Base-by-base conservation (phyloP, 441 rosid genomes). In the Francoa sonchifolia region DNA sequence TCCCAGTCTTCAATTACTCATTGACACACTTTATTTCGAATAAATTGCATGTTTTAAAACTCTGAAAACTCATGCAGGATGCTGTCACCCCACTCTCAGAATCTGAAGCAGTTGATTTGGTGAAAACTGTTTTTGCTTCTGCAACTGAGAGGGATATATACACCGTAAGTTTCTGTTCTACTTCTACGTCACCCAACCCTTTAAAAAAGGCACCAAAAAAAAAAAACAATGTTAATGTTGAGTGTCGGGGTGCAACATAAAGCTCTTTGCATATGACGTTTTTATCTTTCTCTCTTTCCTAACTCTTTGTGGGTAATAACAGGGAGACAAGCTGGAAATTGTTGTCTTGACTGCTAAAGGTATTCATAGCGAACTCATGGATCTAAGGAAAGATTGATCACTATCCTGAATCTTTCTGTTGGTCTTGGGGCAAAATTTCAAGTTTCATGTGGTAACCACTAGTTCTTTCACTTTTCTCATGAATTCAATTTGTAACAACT, bases 131-230 rank as follows among this genome's bases (percentile, higher is more conserved):
- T 48, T 90, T 90, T 61, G 90, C 83, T 22, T 82, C 99, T 45
- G 99, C 99, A 57, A 76, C 95, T 0, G 96, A 90, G 80, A 83
- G 96, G 52, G 99, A 90, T 59, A 83, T 86, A 42, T 86, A 86
- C 69, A 86, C 99, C 36, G 95, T 82, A 66, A 72, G 90, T 59
- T 42, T 12, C 19, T 39, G 2, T 10, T 36, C 1, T 15, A 5
- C 19, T 5, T 19, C 3, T 10, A 4, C 12, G 12, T 19, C 15
- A 17, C 42, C 8, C 19, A 16, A 10, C 6, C 21, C 4, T n/a
- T 10, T 11, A 19, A 29, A 42, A n/a, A n/a, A n/a, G n/a, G n/a
- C n/a, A n/a, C n/a, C n/a, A n/a, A n/a, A n/a, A n/a, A n/a, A n/a
- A n/a, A n/a, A n/a, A n/a, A n/a, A n/a, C n/a, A n/a, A n/a, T n/a